A percentile compares a stretch with the other conserved stretches of the same genome.
phyloP scores from a whole-genome alignment of 805 yeast genomes.

The Saccharomycopsis schoenii region DNA sequence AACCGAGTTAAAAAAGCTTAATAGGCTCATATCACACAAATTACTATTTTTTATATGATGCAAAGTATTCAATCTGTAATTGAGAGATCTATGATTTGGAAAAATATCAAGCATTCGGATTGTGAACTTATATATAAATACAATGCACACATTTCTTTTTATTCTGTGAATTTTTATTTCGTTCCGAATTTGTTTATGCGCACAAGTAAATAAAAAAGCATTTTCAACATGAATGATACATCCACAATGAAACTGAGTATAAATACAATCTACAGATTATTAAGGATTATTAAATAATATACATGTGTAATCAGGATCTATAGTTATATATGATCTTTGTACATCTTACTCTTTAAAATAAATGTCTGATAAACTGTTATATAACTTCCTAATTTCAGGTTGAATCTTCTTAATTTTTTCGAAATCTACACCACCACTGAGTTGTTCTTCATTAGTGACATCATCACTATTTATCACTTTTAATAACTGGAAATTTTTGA shows the following conservation, averaged over 20 bases:
- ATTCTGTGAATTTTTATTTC: not conserved
- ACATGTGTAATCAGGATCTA: not conserved
- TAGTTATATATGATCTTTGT: no score
- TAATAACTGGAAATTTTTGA: not conserved
- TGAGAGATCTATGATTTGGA: not conserved
- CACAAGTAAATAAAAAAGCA: not conserved
- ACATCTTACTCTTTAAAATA: not conserved
- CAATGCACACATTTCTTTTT: no score
- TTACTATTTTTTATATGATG: no score
- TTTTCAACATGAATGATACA: not conserved
- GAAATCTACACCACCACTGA: not conserved
- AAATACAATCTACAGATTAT: not conserved
- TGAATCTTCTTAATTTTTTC: not conserved
- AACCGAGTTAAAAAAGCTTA: not conserved
- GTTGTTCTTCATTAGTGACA: not conserved
- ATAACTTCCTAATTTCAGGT: not conserved
- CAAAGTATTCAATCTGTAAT: not conserved
- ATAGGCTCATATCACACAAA: not conserved
- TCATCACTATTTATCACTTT: not conserved
- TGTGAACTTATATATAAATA: no score
- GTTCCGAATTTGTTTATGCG: not conserved
- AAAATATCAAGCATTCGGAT: no score
- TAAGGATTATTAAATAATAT: no score
- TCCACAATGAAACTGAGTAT: not conserved
- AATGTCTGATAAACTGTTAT: not conserved